Evolutionary conservation across 257 asterid genomes (phyloP).

Genomic region (Solanum peruvianum): DNA sequence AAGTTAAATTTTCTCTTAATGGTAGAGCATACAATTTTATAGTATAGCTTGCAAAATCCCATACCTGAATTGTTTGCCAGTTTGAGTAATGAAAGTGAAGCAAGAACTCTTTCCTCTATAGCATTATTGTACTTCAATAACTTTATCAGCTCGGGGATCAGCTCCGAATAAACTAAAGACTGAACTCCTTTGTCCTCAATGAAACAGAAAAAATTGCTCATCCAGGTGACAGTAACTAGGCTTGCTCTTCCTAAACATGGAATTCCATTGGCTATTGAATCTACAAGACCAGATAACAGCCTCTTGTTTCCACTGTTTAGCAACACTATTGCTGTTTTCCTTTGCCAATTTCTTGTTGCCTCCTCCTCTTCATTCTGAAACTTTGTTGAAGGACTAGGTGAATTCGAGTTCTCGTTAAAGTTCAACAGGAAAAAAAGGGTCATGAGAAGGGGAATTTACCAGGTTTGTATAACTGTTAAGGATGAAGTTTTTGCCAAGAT

Average conservation of each 20-base stretch:
- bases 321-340: constrained; percentile 35
- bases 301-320: constrained; percentile 30
- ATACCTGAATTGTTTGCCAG: constrained; percentile 55
- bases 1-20: not conserved
- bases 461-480: not conserved
- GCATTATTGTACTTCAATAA: constrained; percentile 21
- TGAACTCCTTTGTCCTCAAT: constrained; percentile 29
- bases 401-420: not conserved
- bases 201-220: constrained; percentile 32
- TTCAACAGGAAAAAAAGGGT: not conserved
- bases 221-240: constrained; percentile 63
- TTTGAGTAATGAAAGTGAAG: constrained; percentile 45
- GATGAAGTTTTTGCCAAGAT: constrained; percentile 3
- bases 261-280: constrained; percentile 49
- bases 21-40: not conserved
- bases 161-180: constrained; percentile 31
- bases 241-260: constrained; percentile 71
- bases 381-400: not conserved
- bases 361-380: constrained; percentile 46
- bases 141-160: constrained; percentile 35
- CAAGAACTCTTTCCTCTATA: constrained; percentile 60
- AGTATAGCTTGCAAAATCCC: not conserved
- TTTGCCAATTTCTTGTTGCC: constrained; percentile 39
- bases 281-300: constrained; percentile 42
- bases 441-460: constrained; percentile 16